Base-by-base conservation (phyloP, 257 asterid species). In the Cordia subcordata region DNA sequence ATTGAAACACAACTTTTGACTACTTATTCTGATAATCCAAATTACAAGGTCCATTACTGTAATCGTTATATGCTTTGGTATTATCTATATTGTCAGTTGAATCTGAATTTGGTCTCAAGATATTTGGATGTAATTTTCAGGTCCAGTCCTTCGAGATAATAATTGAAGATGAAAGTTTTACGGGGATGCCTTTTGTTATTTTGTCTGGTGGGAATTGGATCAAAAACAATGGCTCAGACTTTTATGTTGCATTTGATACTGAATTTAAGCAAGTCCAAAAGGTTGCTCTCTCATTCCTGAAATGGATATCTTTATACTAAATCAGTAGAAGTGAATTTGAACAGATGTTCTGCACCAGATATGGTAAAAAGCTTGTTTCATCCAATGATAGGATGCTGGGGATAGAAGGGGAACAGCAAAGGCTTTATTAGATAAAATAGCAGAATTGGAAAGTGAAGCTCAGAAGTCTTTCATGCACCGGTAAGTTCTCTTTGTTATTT, bases 381-480 rank as follows among this genome's bases (percentile, higher is more conserved):
- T 40, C 52, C 8, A 54, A 53, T 55, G 54, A 49, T 51, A 80
- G 84, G 86, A 63, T 71, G 67, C 79, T 65, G 82, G 82, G 63
- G 95, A 86, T 61, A 95, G 89, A 70, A 73, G 37, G 63, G 95
- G 99, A 62, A 81, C 95, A 53, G 78, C 97, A 46, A 93, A 86
- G 70, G 70, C 79, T 69, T 76, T 93, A 77, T 75, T 93, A 73
- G 89, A 86, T 78, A 85, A 76, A 70, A 93, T 93, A 77, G 97
- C 96, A 63, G 84, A 69, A 19, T 51, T 75, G 85, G 99, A 93
- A 85, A 78, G 92, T 79, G 97, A 89, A 78, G 99, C 99, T 62
- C 94, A 89, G 73, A 93, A 93, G 77, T 93, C 99, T 60, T 93
- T 93, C 57, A 89, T 93, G 99, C 99, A 93, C 69, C 72, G 99